phyloP scores from a whole-genome alignment of 164 flowering plant species.

The Macadamia integrifolia region DNA sequence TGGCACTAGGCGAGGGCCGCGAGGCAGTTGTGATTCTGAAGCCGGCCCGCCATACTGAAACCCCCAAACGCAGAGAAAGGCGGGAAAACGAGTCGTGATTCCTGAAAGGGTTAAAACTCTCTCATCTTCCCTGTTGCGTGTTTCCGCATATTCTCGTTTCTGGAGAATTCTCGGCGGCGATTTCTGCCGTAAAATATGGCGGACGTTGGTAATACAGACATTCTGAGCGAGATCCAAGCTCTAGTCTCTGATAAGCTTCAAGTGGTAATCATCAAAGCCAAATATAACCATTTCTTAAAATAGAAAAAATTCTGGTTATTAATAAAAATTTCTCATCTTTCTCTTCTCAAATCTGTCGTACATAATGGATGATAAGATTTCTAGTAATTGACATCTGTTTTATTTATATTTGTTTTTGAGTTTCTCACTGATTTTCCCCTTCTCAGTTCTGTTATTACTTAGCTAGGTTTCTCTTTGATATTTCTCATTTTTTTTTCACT shows the following conservation, averaged over 20 bases:
- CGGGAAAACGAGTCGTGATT: constrained; percentile 16
- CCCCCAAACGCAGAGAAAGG: constrained; percentile 15
- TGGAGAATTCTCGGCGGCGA: background rate
- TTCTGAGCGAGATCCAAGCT: constrained; percentile 24
- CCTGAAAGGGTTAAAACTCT: constrained; percentile 1
- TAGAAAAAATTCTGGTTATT: background rate
- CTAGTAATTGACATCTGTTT: background rate
- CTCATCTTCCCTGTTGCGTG: constrained; percentile 6
- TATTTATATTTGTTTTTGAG: background rate
- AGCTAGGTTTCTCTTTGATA: background rate
- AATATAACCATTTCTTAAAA: no score
- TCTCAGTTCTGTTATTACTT: background rate
- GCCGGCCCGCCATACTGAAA: background rate
- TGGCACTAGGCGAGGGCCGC: no score
- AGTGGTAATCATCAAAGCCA: constrained; percentile 19
- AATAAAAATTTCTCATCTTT: background rate
- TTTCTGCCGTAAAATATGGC: constrained; percentile 12
- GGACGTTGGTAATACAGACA: constrained; percentile 15
- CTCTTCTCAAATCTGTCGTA: background rate
- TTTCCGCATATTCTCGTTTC: background rate
- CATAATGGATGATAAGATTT: background rate
- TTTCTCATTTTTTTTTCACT: background rate
- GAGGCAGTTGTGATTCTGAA: no score
- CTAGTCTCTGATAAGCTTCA: constrained; percentile 32
- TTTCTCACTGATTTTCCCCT: background rate